These are phyloP conservation scores for Eimeria praecox DNA, from an alignment of 169 alveolate species.

Conservation along the genomic window DNA sequence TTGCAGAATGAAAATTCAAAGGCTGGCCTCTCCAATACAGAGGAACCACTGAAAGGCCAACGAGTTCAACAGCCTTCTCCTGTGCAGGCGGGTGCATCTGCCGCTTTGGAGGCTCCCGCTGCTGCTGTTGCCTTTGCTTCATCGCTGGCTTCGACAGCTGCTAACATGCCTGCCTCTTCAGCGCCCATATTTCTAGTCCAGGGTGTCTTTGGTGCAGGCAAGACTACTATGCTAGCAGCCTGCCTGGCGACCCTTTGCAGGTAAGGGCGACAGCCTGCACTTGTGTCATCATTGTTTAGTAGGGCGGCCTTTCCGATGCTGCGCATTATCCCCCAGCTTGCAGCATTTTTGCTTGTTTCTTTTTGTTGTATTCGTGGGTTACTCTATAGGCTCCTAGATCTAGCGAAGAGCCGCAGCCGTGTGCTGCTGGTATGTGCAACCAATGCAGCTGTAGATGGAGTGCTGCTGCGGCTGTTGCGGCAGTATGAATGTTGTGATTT, in stretches of 20 bases:
- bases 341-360: neutral
- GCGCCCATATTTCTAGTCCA: constrained; percentile 75
- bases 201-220: constrained; percentile 82
- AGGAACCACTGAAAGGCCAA: neutral
- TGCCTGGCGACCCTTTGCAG: constrained; percentile 58
- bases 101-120: neutral
- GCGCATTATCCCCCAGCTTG: neutral
- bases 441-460: constrained; percentile 79
- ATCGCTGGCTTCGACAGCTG: constrained; percentile 40
- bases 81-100: neutral
- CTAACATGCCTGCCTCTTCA: constrained; percentile 3
- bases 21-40: neutral
- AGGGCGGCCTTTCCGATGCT: neutral
- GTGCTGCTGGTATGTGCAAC: constrained; percentile 77
- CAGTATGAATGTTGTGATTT: constrained; percentile 53
- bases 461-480: constrained; percentile 70
- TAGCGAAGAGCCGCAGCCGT: constrained; percentile 58
- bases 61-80: neutral
- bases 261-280: constrained; percentile 26
- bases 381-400: constrained; percentile 49
- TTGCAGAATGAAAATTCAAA: neutral
- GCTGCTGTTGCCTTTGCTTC: neutral
- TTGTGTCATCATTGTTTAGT: neutral
- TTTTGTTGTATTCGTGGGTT: neutral
- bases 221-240: constrained; percentile 77